Base-by-base conservation (phyloP, 2,329 filamentous ascomycete species). In the Fusarium pseudocircinatum region DNA sequence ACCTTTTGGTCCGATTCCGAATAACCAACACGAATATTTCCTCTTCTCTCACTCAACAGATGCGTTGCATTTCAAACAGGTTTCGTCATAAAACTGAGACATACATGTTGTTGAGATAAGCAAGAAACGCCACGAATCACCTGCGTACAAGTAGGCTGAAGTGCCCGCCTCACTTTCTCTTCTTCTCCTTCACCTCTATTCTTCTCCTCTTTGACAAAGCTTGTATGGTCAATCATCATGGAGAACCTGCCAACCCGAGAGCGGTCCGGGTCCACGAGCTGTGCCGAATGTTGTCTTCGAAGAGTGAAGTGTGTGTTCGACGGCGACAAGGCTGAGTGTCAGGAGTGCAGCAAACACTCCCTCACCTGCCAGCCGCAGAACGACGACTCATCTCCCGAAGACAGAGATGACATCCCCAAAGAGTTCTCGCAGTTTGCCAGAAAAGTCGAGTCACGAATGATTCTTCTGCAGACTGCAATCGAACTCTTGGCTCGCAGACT, bases 291-390 rank as follows among this genome's bases (percentile, higher is more conserved):
- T 65, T 83, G 85, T 44, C 83, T 85, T 42, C 83, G 86, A 57
- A 87, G 87, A 78, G 85, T 87, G 34, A 82, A 83, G 59, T 88
- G 86, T 76, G 83, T 85, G 58, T 85, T 81, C 63, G 46, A 78
- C 79, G 32, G 67, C 79, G n/a, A 81, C 81, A 42, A 82, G 80
- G 56, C 52, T 60, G 26, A 76, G 81, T 58, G 87, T 85, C 75
- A 82, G 81, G 36, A 84, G 83, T 87, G 86, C 78, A 81, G 81
- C 56, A 78, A 83, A 39, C 83, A 86, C 60, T 83, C 81, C 8
- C 83, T 82, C 36, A 75, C 78, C 52, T 88, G 86, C 77, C 80
- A 84, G 43, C 80, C 85, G 57, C 86, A 88, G 79, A 81, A 76
- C 75, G 13, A 16, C 40, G 49, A 18, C 7, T 13, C 52, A 22